A percentile compares a stretch with the other conserved stretches of the same genome.
Conservation (phyloP, 2,329 filamentous ascomycete genomes). For the Catunica adiposa region DNA sequence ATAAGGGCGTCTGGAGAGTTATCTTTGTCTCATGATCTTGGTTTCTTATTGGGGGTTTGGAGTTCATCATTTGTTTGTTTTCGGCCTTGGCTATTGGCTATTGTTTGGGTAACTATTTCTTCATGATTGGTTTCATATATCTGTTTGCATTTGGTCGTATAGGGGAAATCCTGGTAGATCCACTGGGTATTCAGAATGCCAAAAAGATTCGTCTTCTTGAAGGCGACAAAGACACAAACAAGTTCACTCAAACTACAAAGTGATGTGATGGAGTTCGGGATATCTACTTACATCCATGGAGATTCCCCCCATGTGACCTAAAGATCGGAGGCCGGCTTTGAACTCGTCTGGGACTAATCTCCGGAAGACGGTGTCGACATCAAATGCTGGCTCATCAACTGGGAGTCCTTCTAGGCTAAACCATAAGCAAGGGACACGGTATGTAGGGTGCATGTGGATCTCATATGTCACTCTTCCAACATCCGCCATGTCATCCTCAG, state of each 20-base stretch:
- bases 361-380: slow-evolving; percentile 53
- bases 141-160: background rate
- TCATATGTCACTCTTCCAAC: slow-evolving; percentile 48
- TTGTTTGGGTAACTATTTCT: background rate
- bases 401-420: slow-evolving; percentile 48
- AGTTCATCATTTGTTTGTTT: background rate
- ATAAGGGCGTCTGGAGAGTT: background rate
- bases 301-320: slow-evolving; percentile 54
- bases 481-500: slow-evolving; percentile 16
- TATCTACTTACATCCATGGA: slow-evolving; percentile 52
- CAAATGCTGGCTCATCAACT: slow-evolving; percentile 37
- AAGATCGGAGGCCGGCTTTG: slow-evolving; percentile 41
- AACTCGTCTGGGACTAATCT: slow-evolving; percentile 51
- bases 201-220: background rate
- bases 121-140: background rate
- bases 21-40: background rate
- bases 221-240: background rate
- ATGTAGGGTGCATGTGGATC: slow-evolving; percentile 58
- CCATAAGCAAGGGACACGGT: slow-evolving; percentile 60
- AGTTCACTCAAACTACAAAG: background rate
- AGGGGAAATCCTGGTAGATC: slow-evolving; percentile 17
- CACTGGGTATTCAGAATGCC: slow-evolving; percentile 6
- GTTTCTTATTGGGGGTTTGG: background rate
- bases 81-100: background rate
- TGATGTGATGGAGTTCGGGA: slow-evolving; percentile 12